Conservation (phyloP, 768 basidiomycete genomes). For the Rhodotorula toruloides region DNA sequence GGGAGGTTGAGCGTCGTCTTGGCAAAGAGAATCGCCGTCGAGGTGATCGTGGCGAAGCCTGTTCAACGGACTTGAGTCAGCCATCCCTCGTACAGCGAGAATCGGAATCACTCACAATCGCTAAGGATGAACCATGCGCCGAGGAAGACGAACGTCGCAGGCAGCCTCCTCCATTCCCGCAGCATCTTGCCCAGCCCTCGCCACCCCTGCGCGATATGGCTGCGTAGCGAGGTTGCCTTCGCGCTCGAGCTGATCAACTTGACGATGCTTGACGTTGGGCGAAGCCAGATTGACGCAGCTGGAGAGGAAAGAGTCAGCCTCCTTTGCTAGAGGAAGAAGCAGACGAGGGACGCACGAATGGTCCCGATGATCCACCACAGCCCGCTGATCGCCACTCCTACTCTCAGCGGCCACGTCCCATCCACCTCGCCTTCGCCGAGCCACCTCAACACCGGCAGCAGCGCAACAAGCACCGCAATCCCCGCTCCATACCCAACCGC, state of each 20-base stretch:
- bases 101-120: constrained; percentile 59
- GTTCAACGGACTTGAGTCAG: too few species aligned
- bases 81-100: not conserved
- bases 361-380: constrained; percentile 83
- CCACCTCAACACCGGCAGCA: constrained; percentile 63
- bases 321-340: constrained; percentile 53
- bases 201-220: constrained; percentile 68
- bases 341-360: constrained; percentile 58
- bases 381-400: constrained; percentile 79
- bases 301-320: not conserved
- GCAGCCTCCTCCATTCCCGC: constrained; percentile 64
- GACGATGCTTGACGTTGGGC: too few species aligned
- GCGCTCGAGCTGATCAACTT: too few species aligned
- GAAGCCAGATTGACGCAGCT: constrained; percentile 27
- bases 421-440: constrained; percentile 48
- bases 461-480: constrained; percentile 65
- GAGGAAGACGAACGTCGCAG: constrained; percentile 82
- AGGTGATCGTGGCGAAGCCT: constrained; percentile 90
- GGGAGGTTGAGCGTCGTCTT: constrained; percentile 82
- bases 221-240: too few species aligned
- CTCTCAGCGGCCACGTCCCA: constrained; percentile 68
- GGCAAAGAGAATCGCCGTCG: constrained; percentile 83
- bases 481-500: constrained; percentile 53
- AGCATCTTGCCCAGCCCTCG: constrained; percentile 68
- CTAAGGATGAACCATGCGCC: constrained; percentile 91